Percentiles rank a stretch among this genome's conserved stretches.
phyloP scores from a whole-genome alignment of 75 land plant genomes.

The Gnetum montanum region DNA sequence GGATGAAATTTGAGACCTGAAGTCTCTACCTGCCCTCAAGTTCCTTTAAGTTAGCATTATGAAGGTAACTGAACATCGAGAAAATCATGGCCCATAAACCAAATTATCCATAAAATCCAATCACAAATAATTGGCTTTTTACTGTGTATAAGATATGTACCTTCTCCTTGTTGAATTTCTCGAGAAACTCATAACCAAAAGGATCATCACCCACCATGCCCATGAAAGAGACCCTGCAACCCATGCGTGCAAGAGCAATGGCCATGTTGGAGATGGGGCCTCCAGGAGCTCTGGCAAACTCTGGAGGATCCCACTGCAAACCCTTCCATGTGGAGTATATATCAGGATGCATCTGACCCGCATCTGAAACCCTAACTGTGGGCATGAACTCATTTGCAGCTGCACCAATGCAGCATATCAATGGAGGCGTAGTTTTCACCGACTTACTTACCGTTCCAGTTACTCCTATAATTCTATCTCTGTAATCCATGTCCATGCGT shows the following conservation, averaged over 20 bases:
- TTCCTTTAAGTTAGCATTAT: too few relatives aligned
- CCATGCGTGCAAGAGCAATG: slow-evolving; percentile 66
- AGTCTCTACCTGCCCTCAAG: too few relatives aligned
- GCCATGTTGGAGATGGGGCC: slow-evolving; percentile 81
- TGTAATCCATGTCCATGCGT: too few relatives aligned
- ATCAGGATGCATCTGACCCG: slow-evolving; percentile 69
- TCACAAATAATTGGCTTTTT: too few relatives aligned
- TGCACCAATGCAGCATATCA: slow-evolving; percentile 93
- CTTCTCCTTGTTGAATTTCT: slow-evolving; percentile 57
- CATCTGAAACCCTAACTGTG: slow-evolving; percentile 55
- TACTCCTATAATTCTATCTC: too few relatives aligned
- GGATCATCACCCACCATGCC: slow-evolving; percentile 84
- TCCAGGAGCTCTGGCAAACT: slow-evolving; percentile 80
- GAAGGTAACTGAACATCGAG: too few relatives aligned
- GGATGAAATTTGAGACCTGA: slow-evolving; percentile 62
- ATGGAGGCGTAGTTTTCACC: too few relatives aligned
- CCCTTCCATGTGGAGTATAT: slow-evolving; percentile 88
- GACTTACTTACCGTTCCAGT: too few relatives aligned
- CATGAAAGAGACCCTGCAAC: slow-evolving; percentile 80
- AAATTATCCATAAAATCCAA: too few relatives aligned
- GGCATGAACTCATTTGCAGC: slow-evolving; percentile 84
- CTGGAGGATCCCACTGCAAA: slow-evolving; percentile 94
- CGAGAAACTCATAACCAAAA: slow-evolving; percentile 56
- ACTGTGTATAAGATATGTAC: too few relatives aligned
- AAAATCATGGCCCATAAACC: too few relatives aligned